Conservation (phyloP, 1,284 basidiomycete genomes). For the Ceratobasidium sp. region DNA sequence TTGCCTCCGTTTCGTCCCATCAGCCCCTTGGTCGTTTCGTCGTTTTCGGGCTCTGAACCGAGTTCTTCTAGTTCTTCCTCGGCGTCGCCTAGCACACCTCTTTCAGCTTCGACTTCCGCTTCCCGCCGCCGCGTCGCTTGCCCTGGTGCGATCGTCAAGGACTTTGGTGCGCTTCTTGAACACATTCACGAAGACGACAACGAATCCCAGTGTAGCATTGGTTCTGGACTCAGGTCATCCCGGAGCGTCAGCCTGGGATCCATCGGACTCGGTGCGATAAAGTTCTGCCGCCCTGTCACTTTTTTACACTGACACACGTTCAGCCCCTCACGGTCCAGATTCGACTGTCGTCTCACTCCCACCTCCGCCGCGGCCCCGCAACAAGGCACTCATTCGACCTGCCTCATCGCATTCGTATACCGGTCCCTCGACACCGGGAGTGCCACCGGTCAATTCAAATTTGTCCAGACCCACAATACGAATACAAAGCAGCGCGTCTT, state of each 20-base stretch:
- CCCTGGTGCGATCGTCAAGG: slow-evolving; percentile 26
- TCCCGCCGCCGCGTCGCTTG: slow-evolving; percentile 9
- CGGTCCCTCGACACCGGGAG: background rate
- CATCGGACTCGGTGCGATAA: background rate
- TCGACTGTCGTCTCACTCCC: slow-evolving; percentile 33
- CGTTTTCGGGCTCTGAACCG: background rate
- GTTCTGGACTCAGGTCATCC: background rate
- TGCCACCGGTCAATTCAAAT: slow-evolving; percentile 20
- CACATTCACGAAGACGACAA: slow-evolving; percentile 33
- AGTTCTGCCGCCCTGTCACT: no score
- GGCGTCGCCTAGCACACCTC: background rate
- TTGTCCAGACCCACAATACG: slow-evolving; percentile 5
- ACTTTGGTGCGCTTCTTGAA: slow-evolving; percentile 25
- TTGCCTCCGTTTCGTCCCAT: slow-evolving; percentile 4
- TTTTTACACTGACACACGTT: background rate
- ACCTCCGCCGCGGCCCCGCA: slow-evolving; percentile 38
- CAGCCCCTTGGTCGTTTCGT: background rate
- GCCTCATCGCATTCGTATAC: background rate
- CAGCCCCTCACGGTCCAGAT: slow-evolving; percentile 12
- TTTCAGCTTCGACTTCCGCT: background rate
- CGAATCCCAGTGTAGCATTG: slow-evolving; percentile 10
- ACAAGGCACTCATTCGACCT: slow-evolving; percentile 36
- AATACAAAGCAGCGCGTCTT: slow-evolving; percentile 14
- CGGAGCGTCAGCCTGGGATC: slow-evolving; percentile 7
- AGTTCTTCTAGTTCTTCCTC: background rate